phyloP scores from a whole-genome alignment of 192 early-diverging fungal species.

The Podila epigama region DNA sequence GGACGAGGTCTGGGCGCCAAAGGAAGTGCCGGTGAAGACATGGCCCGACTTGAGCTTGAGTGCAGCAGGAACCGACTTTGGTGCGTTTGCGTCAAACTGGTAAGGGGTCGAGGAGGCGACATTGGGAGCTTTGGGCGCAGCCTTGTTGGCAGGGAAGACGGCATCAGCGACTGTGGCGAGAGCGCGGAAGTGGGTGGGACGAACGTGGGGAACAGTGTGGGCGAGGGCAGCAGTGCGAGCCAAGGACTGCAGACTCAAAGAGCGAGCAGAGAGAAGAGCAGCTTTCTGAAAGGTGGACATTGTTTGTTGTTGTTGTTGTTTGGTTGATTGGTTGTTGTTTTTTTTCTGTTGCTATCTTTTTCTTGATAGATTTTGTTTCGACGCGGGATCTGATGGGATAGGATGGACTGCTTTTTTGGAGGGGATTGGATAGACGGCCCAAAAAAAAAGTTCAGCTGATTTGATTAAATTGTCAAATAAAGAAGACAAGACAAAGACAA shows the following conservation, averaged over 20 bases:
- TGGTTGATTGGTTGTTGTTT: slow-evolving; percentile 21
- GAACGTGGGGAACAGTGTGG: neutral
- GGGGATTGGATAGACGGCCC: neutral
- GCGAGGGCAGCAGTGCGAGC: neutral
- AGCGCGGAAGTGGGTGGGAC: slow-evolving; percentile 26
- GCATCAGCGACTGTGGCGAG: slow-evolving; percentile 65
- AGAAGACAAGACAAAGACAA: neutral
- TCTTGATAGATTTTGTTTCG: too few species aligned
- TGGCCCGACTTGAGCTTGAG: slow-evolving; percentile 85
- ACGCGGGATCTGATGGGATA: neutral
- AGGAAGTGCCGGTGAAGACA: slow-evolving; percentile 84
- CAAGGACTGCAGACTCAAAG: slow-evolving; percentile 3
- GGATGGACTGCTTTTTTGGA: neutral
- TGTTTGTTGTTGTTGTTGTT: slow-evolving; percentile 17
- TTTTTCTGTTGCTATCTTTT: neutral
- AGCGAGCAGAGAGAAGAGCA: slow-evolving; percentile 15
- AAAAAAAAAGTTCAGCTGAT: neutral
- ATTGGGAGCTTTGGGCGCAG: slow-evolving; percentile 37
- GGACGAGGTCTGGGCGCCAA: slow-evolving; percentile 74
- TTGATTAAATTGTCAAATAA: neutral
- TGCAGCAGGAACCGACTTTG: slow-evolving; percentile 62
- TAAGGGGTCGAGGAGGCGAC: slow-evolving; percentile 25
- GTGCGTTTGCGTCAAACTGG: slow-evolving; percentile 38
- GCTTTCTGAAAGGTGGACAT: slow-evolving; percentile 26
- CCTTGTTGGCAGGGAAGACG: slow-evolving; percentile 51